Evolutionary conservation across 352 stramenopile genomes (phyloP).

Genomic region (Pythium guiyangense): DNA sequence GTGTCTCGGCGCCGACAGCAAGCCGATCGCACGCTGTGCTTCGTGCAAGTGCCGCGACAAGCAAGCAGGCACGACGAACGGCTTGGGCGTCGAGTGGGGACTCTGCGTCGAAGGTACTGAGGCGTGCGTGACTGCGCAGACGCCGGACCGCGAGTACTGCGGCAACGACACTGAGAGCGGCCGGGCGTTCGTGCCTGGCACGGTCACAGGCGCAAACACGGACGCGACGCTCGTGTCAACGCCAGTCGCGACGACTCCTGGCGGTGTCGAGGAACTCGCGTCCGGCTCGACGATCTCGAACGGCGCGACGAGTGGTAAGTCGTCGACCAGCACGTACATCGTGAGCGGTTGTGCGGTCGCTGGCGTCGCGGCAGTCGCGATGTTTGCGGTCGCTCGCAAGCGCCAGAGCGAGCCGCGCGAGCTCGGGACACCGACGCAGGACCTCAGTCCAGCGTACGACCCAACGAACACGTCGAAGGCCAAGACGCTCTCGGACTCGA

Average conservation of each 20-base stretch:
- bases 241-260: neutral
- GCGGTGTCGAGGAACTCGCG: constrained; percentile 13
- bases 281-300: constrained; percentile 16
- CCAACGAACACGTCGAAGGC: constrained; percentile 18
- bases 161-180: constrained; percentile 8
- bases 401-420: constrained; percentile 15
- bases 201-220: constrained; percentile 7
- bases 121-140: constrained; percentile 11
- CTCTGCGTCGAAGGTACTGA: constrained; percentile 13
- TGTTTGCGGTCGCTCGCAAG: constrained; percentile 34
- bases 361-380: constrained; percentile 23
- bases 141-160: constrained; percentile 15
- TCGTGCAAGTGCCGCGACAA: constrained; percentile 34
- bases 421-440: constrained; percentile 23
- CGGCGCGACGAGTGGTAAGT: constrained; percentile 11
- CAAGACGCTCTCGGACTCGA: constrained; percentile 4
- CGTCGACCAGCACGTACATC: constrained; percentile 17
- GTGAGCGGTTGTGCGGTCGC: constrained; percentile 24
- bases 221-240: neutral
- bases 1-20: constrained; percentile 17
- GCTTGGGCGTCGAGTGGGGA: constrained; percentile 16
- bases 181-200: constrained; percentile 5
- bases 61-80: constrained; percentile 9
- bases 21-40: constrained; percentile 18
- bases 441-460: constrained; percentile 11